Evolutionary conservation across 257 asterid genomes (phyloP), one percentile per base, ranked within the genome.

Genomic region (Solanum neorickii): DNA sequence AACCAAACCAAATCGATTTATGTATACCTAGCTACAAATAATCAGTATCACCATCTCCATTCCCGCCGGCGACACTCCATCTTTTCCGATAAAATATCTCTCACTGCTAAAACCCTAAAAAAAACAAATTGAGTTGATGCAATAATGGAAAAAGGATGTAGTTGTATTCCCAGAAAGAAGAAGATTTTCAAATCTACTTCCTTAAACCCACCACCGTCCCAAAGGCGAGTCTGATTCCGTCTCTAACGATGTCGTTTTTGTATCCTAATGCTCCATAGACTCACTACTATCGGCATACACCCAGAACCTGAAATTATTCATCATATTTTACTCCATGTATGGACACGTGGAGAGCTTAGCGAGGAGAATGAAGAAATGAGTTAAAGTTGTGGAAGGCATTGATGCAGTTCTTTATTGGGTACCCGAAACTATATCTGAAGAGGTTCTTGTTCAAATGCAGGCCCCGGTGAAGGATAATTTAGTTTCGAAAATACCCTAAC

Each of bases 311-410:
- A 95, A 91, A 83, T 93, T 94, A 84, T 89, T 91, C 59, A 93
- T 97, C 35, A 93, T 97, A 75, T 95, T 93, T 90, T 97, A 95
- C 94, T 94, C 99, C 23, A 97, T 95, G 98, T 95, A 97, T 90
- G 99, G 98, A 70, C 98, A 97, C 91, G 98, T 97, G 62, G 98
- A 97, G 91, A 91, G 93, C 68, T 93, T 97, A 8, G 99, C 98
- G 21, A 91, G 91, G 86, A 92, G 95, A 85, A 97, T 95, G 92
- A 94, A 94, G 93, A 91, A 87, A 49, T 98, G 97, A 20, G 98
- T 89, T 42, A 96, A 95, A 60, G 86, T 89, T 78, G 94, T 95
- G 21, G 90, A 90, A 66, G 98, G 98, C 37, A 94, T 94, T 35
- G 96, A 97, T 76, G 95, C 92, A 18, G 91, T 88, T 44, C 93